These are phyloP conservation scores for Hypoxylon sp. DNA, from an alignment of 2,329 filamentous ascomycete species.

Conservation along the genomic window DNA sequence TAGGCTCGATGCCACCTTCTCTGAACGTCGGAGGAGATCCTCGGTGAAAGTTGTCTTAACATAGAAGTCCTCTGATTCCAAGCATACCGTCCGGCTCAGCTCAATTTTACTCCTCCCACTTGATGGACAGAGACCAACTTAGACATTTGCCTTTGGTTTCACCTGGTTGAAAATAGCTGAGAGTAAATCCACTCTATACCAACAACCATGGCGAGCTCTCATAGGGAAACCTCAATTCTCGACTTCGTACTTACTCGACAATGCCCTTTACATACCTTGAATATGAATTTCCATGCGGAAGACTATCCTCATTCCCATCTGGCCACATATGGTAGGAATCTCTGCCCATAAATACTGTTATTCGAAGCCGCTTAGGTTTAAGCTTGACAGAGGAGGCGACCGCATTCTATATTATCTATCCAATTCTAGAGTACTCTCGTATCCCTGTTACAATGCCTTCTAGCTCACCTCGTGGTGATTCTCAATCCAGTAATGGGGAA, in stretches of 20 bases:
- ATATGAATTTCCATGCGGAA: not conserved
- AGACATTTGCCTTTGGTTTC: not conserved
- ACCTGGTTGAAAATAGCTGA: not conserved
- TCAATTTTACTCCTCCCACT: not conserved
- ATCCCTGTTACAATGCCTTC: slow-evolving; percentile 1
- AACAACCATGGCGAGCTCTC: not conserved
- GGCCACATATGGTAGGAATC: not conserved
- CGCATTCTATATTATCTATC: not conserved
- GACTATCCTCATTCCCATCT: not conserved
- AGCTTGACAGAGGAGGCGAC: not conserved
- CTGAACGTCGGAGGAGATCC: not conserved
- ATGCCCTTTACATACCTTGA: not conserved
- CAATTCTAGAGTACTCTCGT: not conserved
- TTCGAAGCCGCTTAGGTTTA: not conserved
- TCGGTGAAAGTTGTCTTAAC: not conserved
- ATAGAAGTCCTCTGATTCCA: not conserved
- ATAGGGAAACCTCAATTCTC: not conserved
- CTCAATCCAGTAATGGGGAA: not conserved
- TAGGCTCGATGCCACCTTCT: not conserved
- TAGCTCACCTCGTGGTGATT: not conserved
- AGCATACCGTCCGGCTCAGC: not conserved
- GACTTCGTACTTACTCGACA: not conserved
- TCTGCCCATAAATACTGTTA: not conserved
- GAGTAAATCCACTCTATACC: not conserved
- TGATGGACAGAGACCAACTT: not conserved